Evolutionary conservation across 1,139 yeast genomes (phyloP), one percentile per base, ranked within the genome.

Genomic region (Diutina mesorugosa): DNA sequence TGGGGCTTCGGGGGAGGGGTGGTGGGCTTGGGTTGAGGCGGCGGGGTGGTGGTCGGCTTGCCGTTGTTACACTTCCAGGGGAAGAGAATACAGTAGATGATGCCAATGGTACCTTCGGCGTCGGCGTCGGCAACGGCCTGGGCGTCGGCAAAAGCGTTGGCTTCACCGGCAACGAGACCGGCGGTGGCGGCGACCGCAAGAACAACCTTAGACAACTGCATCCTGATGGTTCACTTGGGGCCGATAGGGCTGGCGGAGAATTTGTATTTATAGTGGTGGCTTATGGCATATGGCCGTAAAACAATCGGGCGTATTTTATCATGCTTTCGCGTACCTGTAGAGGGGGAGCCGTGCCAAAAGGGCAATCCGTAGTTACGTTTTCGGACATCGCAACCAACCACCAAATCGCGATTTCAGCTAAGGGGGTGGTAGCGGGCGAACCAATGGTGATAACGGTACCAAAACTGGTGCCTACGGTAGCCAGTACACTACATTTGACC

Each of bases 111-210:
- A 18, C 10, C 47, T 6, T 45, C 47, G 26, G 26, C 47, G 7
- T 12, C 38, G 8, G 52, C 26, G 6, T 48, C 26, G 26, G 26
- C 26, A 21, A 21, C 26, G 26, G 26, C 47, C 9, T 45, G 21
- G 26, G 26, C 47, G 7, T 12, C 38, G 3, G 52, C 26, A 5
- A 29, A 16, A 16, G 52, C 52, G 9, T 50, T 28, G 21, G 53
- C 53, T 18, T 50, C 53, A n/a, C 45, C 53, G 21, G 53, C 53
- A 6, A 50, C 53, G 41, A 50, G 32, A 12, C 53, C 53, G 7
- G 53, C 41, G 45, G 53, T n/a, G 14, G 53, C 53, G 32, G 45
- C 53, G 12, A 38, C 53, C 51, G 29, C 51, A 6, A 50, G 26
- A 38, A 50, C 14, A 32, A 50, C 30, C 53, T 50, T 50, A 9